Evolutionary conservation across 1,284 basidiomycete species (phyloP).

Genomic region (Malassezia obtusa): DNA sequence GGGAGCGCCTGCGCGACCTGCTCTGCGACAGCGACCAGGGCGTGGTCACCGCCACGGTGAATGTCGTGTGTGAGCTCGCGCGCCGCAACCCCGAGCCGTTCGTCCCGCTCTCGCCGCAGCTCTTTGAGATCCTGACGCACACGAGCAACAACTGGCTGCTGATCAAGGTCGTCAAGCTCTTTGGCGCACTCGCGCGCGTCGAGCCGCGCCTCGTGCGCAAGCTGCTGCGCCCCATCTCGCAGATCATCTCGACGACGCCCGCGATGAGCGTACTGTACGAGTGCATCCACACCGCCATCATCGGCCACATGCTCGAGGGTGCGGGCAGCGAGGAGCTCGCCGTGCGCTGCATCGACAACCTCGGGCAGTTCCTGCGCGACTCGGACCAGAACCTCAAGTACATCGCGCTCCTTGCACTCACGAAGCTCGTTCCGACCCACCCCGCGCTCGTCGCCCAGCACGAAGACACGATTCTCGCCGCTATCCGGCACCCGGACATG

Average conservation of each 20-base stretch:
- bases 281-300: constrained; percentile 95
- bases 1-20: constrained; percentile 63
- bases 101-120: constrained; percentile 61
- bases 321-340: constrained; percentile 60
- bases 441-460: constrained; percentile 82
- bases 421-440: constrained; percentile 87
- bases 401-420: constrained; percentile 85
- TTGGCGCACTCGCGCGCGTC: constrained; percentile 58
- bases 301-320: constrained; percentile 73
- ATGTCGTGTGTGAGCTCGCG: constrained; percentile 86
- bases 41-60: constrained; percentile 83
- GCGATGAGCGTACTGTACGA: constrained; percentile 95
- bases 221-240: constrained; percentile 80
- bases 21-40: constrained; percentile 51
- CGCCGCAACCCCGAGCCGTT: constrained; percentile 35
- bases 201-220: constrained; percentile 90
- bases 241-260: constrained; percentile 86
- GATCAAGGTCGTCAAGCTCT: constrained; percentile 87
- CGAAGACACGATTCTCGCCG: constrained; percentile 79
- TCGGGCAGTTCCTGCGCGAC: constrained; percentile 82
- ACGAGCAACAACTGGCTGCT: constrained; percentile 99
- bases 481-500: constrained; percentile 83
- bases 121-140: constrained; percentile 87
- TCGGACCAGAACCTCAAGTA: constrained; percentile 90
- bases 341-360: constrained; percentile 78